phyloP scores from a whole-genome alignment of 2,329 filamentous ascomycete species.

The Lasiodiplodia gonubiensis region DNA sequence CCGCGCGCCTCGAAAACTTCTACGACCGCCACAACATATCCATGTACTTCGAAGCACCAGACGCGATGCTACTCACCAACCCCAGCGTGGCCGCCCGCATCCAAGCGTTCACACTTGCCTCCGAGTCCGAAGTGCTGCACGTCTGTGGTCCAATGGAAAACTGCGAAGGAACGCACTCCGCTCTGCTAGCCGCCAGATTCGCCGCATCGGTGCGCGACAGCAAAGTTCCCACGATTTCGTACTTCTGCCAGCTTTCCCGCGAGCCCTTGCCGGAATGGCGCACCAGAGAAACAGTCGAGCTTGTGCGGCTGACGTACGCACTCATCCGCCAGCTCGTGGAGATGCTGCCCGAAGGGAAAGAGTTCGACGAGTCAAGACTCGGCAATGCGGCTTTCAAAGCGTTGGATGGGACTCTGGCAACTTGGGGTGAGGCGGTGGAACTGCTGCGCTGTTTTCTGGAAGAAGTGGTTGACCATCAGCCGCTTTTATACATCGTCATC shows the following conservation, averaged over 20 bases:
- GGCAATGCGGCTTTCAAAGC: neutral
- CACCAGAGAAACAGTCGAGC: constrained; percentile 28
- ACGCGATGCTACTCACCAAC: neutral
- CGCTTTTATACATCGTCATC: constrained; percentile 6
- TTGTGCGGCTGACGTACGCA: constrained; percentile 28
- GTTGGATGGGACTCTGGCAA: neutral
- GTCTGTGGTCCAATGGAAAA: neutral
- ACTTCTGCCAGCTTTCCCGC: constrained; percentile 23
- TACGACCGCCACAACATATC: neutral
- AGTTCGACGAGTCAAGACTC: neutral
- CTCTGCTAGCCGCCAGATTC: neutral
- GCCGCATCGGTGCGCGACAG: neutral
- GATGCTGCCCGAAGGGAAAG: constrained; percentile 7
- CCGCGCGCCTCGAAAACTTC: neutral
- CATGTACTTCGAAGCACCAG: neutral
- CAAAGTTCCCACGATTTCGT: constrained; percentile 29
- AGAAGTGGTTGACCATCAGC: neutral
- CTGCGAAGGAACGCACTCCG: neutral
- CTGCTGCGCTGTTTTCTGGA: neutral
- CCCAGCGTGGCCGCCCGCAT: neutral
- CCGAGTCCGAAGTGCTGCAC: neutral
- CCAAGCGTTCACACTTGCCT: neutral
- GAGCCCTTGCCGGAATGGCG: neutral
- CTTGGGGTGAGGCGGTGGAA: neutral
- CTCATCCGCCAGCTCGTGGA: constrained; percentile 32